A percentile compares a stretch with the other conserved stretches of the same genome.
phyloP scores from a whole-genome alignment of 2,329 filamentous ascomycete genomes.

The Exophiala spinifera region DNA sequence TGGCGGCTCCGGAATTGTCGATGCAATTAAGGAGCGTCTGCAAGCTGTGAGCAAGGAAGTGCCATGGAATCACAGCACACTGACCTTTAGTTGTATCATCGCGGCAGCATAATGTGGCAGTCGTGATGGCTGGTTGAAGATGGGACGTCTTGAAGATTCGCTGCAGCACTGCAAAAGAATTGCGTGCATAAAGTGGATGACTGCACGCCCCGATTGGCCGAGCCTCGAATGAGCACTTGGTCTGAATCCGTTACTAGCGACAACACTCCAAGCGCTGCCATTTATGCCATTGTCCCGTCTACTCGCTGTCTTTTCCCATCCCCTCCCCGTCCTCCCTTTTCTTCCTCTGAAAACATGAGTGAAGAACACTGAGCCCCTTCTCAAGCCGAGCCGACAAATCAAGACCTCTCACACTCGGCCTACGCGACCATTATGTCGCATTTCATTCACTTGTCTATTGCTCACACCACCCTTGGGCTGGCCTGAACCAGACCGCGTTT shows the following conservation, averaged over 20 bases:
- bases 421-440: constrained; percentile 23
- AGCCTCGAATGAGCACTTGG: neutral
- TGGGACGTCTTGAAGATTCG: too few species aligned
- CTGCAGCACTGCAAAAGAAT: neutral
- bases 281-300: neutral
- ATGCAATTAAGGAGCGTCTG: constrained; percentile 99
- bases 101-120: constrained; percentile 42
- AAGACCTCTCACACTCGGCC: constrained; percentile 3
- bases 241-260: neutral
- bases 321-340: neutral
- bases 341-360: neutral
- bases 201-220: neutral
- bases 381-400: neutral
- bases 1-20: constrained; percentile 96
- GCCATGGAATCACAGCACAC: neutral
- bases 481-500: constrained; percentile 22
- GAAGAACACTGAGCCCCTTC: constrained; percentile 8
- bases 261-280: constrained; percentile 2
- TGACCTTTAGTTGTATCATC: constrained; percentile 89
- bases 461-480: constrained; percentile 19
- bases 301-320: neutral
- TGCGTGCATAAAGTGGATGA: neutral
- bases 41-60: neutral
- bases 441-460: constrained; percentile 15
- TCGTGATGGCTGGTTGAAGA: constrained; percentile 6